Base-by-base conservation (phyloP, 2,329 filamentous ascomycete species). In the Scedosporium aurantiacum region DNA sequence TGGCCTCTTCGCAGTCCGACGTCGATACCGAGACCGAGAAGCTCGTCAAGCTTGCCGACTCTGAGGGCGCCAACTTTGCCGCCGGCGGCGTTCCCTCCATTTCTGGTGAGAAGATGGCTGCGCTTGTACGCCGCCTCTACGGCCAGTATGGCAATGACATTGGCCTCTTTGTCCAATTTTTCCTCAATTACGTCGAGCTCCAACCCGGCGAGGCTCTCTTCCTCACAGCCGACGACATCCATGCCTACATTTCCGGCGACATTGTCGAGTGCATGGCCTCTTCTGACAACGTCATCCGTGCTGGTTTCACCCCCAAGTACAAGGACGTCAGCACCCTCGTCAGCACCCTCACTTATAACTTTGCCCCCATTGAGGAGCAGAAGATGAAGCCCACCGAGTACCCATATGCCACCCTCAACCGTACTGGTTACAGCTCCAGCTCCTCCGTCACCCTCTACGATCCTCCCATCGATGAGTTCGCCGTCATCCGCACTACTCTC, bases 221-320 rank as follows among this genome's bases (percentile, higher is more conserved):
- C 76, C 81, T 99, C 41, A 90, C 91, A 69, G 94, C 94, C 5
- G 93, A 99, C 70, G 94, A 97, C 70, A 97, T 97, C 68, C 94
- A 99, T 73, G 94, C 94, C 57, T 99, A 99, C 74, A 76, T 95
- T 52, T 90, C 87, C 2, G 90, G 90, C 63, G 93, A 99, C 70
- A 96, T 99, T 67, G 91, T 99, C 72, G 94, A 99, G 76, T 99
- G 94, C 79, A 99, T 99, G 94, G 94, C 94, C 0, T 88, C 91
- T 7, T 96, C 90, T n/a, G 94, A 99, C 81, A 99, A 99, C 67
- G 94, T 99, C 41, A 92, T 99, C 59, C 91, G 94, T 61, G 94
- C 94, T 0, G 94, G 94, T 52, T 94, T 99, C 75, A 99, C 94
- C 0, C 94, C 94, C 61, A 99, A 99, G 73, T 99, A 96, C 82